Base-by-base conservation (phyloP, 2,329 filamentous ascomycete species). In the Talaromyces marneffei region DNA sequence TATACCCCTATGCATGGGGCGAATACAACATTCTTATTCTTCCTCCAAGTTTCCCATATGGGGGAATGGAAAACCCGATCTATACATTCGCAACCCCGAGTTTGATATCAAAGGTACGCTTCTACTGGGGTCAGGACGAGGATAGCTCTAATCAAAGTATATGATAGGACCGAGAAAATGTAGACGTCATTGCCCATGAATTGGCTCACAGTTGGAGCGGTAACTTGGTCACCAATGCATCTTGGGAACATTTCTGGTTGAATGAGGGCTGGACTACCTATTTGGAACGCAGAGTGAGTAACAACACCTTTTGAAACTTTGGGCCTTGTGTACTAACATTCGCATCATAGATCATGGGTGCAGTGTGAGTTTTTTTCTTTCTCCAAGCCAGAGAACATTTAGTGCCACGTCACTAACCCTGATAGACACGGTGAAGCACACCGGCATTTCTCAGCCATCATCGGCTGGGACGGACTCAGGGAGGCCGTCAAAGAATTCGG, bases 41-140 rank as follows among this genome's bases (percentile, higher is more conserved):
- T 33, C 93, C 93, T 3, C 90, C 91, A 0, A 93, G 89, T 67
- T 97, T 96, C 74, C 91, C 91, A 0, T 95, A 94, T 69, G 91
- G 91, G 69, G 89, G 88, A 76, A 77, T 78, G 83, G 92, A 96
- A 75, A 96, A 97, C 72, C 92, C 92, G 0, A 87, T 96, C 58
- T 96, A 90, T 77, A 97, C 94, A 0, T 97, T 96, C 73, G 93
- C 92, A 1, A 97, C 94, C 1, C 93, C 93, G 1, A 96, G 92
- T 37, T 89, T 97, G 67, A 92, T 99, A 71, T 94, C 89, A 61
- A 93, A 93, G 53, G 83, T 76, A 67, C 48, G 12, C 39, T 16
- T 35, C 16, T 27, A 16, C 31, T 7, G 3, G 6, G 10, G 8
- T 5, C 14, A 23, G 18, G 10, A 8, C 14, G 2, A n/a, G n/a